Percentiles rank a stretch among this genome's conserved stretches.
These are phyloP conservation scores for Cladosporium oxysporum DNA, from an alignment of 2,329 filamentous ascomycete species.

Conservation along the genomic window DNA sequence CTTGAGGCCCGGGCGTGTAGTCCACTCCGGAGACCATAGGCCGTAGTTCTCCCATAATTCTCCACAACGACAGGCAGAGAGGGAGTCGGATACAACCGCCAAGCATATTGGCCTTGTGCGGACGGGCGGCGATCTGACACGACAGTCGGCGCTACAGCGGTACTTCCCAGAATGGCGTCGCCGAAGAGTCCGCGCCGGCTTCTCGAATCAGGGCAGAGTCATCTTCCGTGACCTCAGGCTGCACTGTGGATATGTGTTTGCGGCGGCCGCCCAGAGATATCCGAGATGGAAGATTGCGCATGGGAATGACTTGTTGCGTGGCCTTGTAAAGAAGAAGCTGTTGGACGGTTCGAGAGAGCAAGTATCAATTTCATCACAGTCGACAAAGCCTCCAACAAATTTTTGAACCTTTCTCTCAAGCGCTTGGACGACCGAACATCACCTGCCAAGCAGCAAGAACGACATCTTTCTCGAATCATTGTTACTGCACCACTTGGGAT, in stretches of 20 bases:
- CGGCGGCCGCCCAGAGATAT: conserved; percentile 4
- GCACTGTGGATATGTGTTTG: conserved; percentile 10
- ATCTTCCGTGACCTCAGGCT: conserved; percentile 17
- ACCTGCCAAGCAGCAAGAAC: neutral
- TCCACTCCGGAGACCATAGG: conserved; percentile 9
- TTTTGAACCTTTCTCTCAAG: neutral
- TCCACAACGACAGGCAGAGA: neutral
- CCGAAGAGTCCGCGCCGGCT: conserved; percentile 13
- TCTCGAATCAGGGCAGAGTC: conserved; percentile 14
- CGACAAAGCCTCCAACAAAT: neutral
- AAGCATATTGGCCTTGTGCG: neutral
- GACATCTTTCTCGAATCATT: neutral
- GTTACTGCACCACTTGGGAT: neutral
- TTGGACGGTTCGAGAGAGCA: neutral
- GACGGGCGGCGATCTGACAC: neutral
- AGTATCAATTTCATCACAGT: neutral
- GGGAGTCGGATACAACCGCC: neutral
- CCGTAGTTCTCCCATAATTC: conserved; percentile 3
- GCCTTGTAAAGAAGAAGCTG: neutral
- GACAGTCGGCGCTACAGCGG: neutral
- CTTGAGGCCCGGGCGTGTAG: neutral
- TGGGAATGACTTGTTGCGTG: conserved; percentile 20
- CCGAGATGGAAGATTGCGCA: conserved; percentile 13
- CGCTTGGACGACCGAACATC: neutral
- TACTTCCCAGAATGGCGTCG: conserved; percentile 1